Base-by-base conservation (phyloP, 345 rosid species). In the Acer campestre region DNA sequence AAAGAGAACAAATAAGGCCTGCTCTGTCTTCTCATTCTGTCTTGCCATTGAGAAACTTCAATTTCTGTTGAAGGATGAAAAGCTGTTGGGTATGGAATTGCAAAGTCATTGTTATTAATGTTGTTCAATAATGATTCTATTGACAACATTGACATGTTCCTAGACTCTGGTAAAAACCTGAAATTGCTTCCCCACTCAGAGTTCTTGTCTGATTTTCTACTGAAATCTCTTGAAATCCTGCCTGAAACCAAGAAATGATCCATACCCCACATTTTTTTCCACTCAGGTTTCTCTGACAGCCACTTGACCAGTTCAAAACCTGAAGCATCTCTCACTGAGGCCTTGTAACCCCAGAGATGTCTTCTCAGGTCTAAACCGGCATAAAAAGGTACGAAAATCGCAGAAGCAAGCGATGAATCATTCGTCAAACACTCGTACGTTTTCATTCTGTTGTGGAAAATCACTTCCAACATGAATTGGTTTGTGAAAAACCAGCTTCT, bases 161-260 rank as follows among this genome's bases (percentile, higher is more conserved):
- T 2, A 1, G 82, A 82, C 31, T 79, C 88, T 0, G 84, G 84
- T 6, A 88, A 4, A 1, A 22, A 6, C 82, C 84, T 82, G 56
- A 88, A 84, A 6, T 84, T 88, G 81, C 70, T 88, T 22, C 91
- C 91, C 89, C 88, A 88, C 1, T 63, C 84, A 0, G 77, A 75
- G 31, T 82, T 84, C 11, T 51, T 5, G 8, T 86, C 70, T 0
- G 66, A 35, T 46, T 13, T 8, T 58, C 88, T 79, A 53, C 84
- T 73, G 63, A 85, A 88, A 71, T 88, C 91, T 23, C 81, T 56
- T 73, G 69, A 80, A 35, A 82, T 84, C 71, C 91, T 74, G 22
- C 91, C 89, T 0, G 83, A 23, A 13, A 81, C 80, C 10, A 88
- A 70, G 81, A 86, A 88, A 82, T 88, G 89, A 67, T 86, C 91